Evolutionary conservation across 1,139 yeast genomes (phyloP).

Genomic region (Scheffersomyces insectosa): DNA sequence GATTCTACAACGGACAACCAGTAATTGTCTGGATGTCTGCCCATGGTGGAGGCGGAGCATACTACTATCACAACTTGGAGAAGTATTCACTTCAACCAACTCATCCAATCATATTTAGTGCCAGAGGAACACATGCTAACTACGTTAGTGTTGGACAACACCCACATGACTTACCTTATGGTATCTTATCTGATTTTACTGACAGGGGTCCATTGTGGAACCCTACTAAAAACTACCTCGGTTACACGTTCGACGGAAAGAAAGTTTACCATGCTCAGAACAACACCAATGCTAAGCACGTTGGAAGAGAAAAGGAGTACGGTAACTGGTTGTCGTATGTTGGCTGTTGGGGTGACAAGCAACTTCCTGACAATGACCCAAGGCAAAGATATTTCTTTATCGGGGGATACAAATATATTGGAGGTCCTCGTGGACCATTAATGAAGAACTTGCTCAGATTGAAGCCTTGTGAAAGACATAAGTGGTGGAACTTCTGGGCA

Average conservation of each 20-base stretch:
- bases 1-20: constrained; percentile 82
- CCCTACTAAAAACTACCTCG: constrained; percentile 77
- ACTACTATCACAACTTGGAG: constrained; percentile 72
- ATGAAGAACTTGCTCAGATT: constrained; percentile 68
- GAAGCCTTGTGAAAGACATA: constrained; percentile 77
- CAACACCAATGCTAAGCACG: constrained; percentile 43
- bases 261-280: constrained; percentile 40
- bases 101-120: constrained; percentile 80
- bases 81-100: constrained; percentile 51
- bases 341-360: constrained; percentile 94
- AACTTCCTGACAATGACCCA: constrained; percentile 63
- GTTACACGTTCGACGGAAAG: constrained; percentile 73
- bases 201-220: constrained; percentile 97
- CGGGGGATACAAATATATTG: constrained; percentile 86
- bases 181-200: constrained; percentile 87
- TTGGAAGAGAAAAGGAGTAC: constrained; percentile 60
- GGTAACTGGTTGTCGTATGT: constrained; percentile 76
- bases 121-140: constrained; percentile 96
- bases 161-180: constrained; percentile 91
- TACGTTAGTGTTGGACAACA: constrained; percentile 96
- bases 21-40: constrained; percentile 98
- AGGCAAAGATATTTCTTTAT: constrained; percentile 80
- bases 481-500: constrained; percentile 79
- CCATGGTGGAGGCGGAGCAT: constrained; percentile 96
- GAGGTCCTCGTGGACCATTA: constrained; percentile 91